These are phyloP conservation scores for Begonia loranthoides DNA, from an alignment of 306 rosid species.

Conservation along the genomic window DNA sequence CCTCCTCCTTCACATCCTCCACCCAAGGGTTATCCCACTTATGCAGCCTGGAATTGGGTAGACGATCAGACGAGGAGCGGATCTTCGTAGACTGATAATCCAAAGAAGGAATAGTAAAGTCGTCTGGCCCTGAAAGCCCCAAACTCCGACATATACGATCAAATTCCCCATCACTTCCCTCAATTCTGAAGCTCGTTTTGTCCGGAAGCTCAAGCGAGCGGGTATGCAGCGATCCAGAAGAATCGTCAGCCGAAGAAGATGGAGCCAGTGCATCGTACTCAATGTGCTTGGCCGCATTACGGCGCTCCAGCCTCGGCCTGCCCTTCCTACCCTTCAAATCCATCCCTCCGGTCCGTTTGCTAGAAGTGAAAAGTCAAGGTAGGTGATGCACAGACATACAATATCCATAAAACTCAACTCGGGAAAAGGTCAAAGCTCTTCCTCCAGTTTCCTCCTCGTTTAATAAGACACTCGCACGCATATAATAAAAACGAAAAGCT, in stretches of 20 bases:
- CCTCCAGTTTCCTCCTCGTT: too few relatives aligned
- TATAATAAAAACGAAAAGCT: too few relatives aligned
- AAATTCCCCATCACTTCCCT: slow-evolving; percentile 60
- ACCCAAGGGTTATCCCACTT: slow-evolving; percentile 15
- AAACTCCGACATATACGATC: slow-evolving; percentile 35
- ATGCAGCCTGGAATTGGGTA: slow-evolving; percentile 30
- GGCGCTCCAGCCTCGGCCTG: slow-evolving; percentile 63
- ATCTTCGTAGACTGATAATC: slow-evolving; percentile 55
- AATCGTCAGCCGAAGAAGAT: slow-evolving; percentile 23
- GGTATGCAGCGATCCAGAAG: slow-evolving; percentile 31
- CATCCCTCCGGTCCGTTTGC: slow-evolving; percentile 24
- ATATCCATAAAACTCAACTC: slow-evolving; percentile 40
- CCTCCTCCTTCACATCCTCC: slow-evolving; percentile 18
- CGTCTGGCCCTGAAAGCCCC: slow-evolving; percentile 67
- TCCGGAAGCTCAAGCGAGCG: slow-evolving; percentile 49
- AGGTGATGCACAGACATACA: slow-evolving; percentile 39
- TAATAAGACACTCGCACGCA: too few relatives aligned
- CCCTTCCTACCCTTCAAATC: slow-evolving; percentile 29
- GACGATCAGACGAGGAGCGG: slow-evolving; percentile 41
- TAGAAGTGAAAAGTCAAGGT: slow-evolving; percentile 33
- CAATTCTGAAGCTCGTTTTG: slow-evolving; percentile 63
- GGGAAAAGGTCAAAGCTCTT: not conserved
- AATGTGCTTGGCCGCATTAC: slow-evolving; percentile 58
- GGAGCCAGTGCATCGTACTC: slow-evolving; percentile 46
- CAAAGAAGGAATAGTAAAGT: slow-evolving; percentile 49